Base-by-base conservation (phyloP, 106 monocot genomes). In the Chionographis japonica region DNA sequence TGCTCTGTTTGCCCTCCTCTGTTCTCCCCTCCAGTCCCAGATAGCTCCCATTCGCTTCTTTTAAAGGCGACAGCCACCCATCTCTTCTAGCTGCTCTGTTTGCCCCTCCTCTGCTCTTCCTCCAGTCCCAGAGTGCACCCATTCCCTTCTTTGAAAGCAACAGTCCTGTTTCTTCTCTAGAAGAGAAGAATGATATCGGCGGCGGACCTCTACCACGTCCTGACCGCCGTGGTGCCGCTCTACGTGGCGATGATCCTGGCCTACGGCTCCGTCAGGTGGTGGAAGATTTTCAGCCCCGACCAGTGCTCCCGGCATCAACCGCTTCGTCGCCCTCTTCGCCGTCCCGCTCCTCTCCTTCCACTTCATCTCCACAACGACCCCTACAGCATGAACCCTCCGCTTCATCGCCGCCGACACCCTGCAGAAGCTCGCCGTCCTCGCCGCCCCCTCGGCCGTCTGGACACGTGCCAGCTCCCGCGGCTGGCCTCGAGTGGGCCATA, bases 271-370 rank as follows among this genome's bases (percentile, higher is more conserved):
- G 84, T 84, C 15, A 76, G 66, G 50, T 84, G 84, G 84, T 84
- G 84, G 84, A 46, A 58, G 37, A 84, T 84, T 54, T 84, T 84
- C 73, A 55, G 68, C 3, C 84, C 84, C 0, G 84, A 84, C 35
- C 84, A 84, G 61, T 84, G 84, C 79, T 76, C 80, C 80, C 27
- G 84, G 84, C 58, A 84, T 84, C 72, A 84, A 84, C 72, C 80
- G 84, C 51, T 84, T 84, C 69, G 84, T 84, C 8, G 84, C 88
- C 3, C 81, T 88, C n/a, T 88, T 88, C 68, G 88, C 88, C 6
- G 88, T 88, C 16, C 88, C 88, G 0, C 69, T 88, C 38, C 81
- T 88, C 62, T 88, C 88, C 37, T 88, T 88, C 75, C 88, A 88
- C 66, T 84, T 84, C 84, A 88, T 88, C 62, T 84, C 88, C 53